Evolutionary conservation across 202 grass and related monocot species (phyloP).

Genomic region (Setaria viridis): DNA sequence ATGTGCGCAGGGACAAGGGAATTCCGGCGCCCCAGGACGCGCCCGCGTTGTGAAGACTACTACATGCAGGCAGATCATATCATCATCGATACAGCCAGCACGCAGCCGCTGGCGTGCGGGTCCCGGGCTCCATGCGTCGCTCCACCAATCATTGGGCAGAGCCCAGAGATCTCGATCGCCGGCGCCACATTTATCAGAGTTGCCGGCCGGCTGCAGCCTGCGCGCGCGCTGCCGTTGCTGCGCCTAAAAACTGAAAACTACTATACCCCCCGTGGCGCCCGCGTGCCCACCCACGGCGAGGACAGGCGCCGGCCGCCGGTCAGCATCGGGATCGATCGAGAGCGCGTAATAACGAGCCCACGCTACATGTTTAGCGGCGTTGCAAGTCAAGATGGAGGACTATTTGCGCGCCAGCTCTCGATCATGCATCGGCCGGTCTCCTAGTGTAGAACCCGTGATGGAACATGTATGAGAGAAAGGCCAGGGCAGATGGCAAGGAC

Average conservation of each 20-base stretch:
- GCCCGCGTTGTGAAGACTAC: neutral
- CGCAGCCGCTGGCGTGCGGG: neutral
- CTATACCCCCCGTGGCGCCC: neutral
- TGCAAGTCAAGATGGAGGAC: neutral
- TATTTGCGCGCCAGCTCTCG: neutral
- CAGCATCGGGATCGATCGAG: neutral
- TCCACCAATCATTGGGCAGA: conserved; percentile 27
- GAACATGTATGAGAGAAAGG: neutral
- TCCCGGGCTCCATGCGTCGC: neutral
- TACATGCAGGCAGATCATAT: too few species aligned
- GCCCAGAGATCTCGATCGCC: conserved; percentile 36
- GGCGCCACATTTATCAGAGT: neutral
- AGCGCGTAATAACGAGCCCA: neutral
- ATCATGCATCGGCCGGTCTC: neutral
- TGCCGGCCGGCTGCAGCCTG: neutral
- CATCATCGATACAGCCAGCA: too few species aligned
- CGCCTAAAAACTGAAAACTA: conserved; percentile 35
- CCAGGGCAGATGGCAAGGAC: neutral
- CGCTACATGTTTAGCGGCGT: neutral
- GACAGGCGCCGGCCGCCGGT: neutral
- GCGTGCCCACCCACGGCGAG: neutral
- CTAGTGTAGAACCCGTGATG: neutral
- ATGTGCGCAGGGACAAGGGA: conserved; percentile 1
- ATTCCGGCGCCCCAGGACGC: neutral
- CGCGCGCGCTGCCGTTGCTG: neutral